Evolutionary conservation across 2,329 filamentous ascomycete genomes (phyloP).

Genomic region (Aspergillus piperis): DNA sequence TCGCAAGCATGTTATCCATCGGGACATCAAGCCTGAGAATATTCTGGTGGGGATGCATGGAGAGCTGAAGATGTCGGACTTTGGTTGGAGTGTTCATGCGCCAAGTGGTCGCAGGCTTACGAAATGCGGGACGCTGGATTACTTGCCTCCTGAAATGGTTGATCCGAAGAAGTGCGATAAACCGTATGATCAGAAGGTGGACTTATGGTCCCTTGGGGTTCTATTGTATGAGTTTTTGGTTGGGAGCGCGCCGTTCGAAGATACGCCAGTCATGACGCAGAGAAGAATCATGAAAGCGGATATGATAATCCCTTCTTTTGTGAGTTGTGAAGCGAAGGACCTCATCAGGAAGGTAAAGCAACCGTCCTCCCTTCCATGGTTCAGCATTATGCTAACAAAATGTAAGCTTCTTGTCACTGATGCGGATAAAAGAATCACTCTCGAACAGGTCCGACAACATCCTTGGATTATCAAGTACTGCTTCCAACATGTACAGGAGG

Average conservation of each 20-base stretch:
- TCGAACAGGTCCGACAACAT: background rate
- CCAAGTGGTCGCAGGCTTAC: conserved; percentile 9
- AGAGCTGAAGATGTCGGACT: conserved; percentile 12
- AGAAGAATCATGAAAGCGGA: background rate
- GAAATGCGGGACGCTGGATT: conserved; percentile 9
- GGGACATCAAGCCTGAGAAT: background rate
- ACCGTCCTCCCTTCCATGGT: too few species aligned
- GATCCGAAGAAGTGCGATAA: conserved; percentile 8
- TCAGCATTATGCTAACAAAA: background rate
- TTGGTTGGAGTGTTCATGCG: conserved; percentile 13
- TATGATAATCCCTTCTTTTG: background rate
- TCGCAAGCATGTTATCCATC: conserved; percentile 7
- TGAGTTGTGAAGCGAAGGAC: background rate
- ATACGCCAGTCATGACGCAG: background rate
- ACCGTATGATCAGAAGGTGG: conserved; percentile 9
- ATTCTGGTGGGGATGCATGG: conserved; percentile 10
- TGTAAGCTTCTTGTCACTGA: background rate
- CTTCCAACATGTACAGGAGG: background rate
- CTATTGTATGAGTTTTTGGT: conserved; percentile 9
- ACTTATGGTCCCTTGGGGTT: conserved; percentile 10
- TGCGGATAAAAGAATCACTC: background rate
- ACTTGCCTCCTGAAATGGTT: conserved; percentile 10
- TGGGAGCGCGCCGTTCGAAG: background rate
- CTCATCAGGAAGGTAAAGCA: background rate
- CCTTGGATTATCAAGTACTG: background rate